Conservation (phyloP, 2,329 filamentous ascomycete species). For the Fusarium goolgardi region DNA sequence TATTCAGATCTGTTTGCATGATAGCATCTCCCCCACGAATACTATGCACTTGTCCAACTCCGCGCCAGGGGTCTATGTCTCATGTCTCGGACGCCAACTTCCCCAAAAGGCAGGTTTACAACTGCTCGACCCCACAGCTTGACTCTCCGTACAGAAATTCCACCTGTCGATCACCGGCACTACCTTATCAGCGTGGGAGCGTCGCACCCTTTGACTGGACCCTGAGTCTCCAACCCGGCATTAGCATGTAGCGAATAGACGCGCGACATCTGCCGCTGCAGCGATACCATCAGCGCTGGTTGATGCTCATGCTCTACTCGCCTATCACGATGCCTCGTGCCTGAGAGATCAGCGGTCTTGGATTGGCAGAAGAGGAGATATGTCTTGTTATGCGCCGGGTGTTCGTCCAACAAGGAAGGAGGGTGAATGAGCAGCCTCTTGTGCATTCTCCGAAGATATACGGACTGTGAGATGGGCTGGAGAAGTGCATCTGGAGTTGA, state of each 20-base stretch:
- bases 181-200: slow-evolving; percentile 35
- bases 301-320: background rate
- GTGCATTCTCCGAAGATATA: slow-evolving; percentile 13
- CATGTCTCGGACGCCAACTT: slow-evolving; percentile 25
- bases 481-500: slow-evolving; percentile 6
- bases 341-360: slow-evolving; percentile 26
- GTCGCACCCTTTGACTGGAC: slow-evolving; percentile 33
- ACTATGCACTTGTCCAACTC: background rate
- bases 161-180: slow-evolving; percentile 25
- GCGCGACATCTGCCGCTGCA: slow-evolving; percentile 12
- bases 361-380: slow-evolving; percentile 22
- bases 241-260: slow-evolving; percentile 9
- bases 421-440: slow-evolving; percentile 1
- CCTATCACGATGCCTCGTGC: slow-evolving; percentile 41
- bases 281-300: background rate
- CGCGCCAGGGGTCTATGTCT: background rate
- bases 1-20: background rate
- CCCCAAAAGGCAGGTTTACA: slow-evolving; percentile 39
- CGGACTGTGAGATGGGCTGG: slow-evolving; percentile 6
- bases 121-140: slow-evolving; percentile 21
- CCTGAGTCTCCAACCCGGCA: slow-evolving; percentile 12
- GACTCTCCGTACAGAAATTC: slow-evolving; percentile 3
- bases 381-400: slow-evolving; percentile 18
- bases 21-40: slow-evolving; percentile 6
- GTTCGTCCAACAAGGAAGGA: slow-evolving; percentile 37